Evolutionary conservation across 306 rosid species (phyloP).

Genomic region (Psophocarpus tetragonolobus): DNA sequence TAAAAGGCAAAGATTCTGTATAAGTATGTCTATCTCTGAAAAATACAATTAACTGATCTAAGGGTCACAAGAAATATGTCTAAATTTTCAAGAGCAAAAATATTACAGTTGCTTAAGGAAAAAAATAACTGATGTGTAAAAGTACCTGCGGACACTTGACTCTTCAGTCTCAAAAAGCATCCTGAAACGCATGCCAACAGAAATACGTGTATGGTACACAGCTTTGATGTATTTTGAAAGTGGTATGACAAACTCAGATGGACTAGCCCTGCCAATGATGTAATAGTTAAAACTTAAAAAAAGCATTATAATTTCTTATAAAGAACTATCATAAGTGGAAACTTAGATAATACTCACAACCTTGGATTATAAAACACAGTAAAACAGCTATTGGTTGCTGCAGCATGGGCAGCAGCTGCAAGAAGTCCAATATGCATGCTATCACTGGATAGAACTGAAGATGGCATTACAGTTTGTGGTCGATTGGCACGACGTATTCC

Average conservation of each 20-base stretch:
- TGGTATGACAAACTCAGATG: slow-evolving; percentile 89
- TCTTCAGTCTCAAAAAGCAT: slow-evolving; percentile 98
- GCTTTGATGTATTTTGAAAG: slow-evolving; percentile 86
- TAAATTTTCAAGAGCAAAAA: background rate
- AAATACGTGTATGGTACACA: slow-evolving; percentile 86
- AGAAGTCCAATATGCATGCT: slow-evolving; percentile 98
- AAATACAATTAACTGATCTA: background rate
- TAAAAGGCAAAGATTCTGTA: background rate
- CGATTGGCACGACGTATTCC: slow-evolving; percentile 89
- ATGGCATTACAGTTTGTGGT: slow-evolving; percentile 93
- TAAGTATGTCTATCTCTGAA: background rate
- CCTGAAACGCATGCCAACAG: slow-evolving; percentile 98
- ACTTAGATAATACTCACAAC: slow-evolving; percentile 43
- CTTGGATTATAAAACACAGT: slow-evolving; percentile 90
- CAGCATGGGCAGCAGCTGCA: slow-evolving; percentile 98
- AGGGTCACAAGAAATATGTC: background rate
- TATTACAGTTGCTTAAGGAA: background rate
- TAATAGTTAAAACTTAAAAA: slow-evolving; percentile 40
- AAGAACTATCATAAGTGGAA: slow-evolving; percentile 12
- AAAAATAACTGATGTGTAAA: background rate
- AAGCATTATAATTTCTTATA: slow-evolving; percentile 23
- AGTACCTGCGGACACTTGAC: slow-evolving; percentile 86
- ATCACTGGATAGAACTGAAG: slow-evolving; percentile 89
- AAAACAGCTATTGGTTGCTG: slow-evolving; percentile 90
- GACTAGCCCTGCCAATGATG: slow-evolving; percentile 84